Evolutionary conservation across 345 rosid genomes (phyloP), one percentile per base, ranked within the genome.

Genomic region (Arabis alpina): DNA sequence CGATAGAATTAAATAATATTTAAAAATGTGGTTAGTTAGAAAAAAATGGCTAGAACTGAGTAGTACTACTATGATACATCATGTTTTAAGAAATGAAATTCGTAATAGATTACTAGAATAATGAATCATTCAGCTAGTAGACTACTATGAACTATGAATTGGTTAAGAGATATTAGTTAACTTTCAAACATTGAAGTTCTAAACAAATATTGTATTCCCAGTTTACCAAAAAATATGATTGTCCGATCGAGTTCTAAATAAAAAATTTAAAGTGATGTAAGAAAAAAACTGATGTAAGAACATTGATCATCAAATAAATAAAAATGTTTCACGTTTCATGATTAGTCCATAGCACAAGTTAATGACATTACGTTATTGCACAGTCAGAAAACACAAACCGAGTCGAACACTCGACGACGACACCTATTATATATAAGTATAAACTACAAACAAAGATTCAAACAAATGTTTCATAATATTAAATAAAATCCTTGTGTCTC

Each of bases 361-460:
- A 45, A 41, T 61, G 69, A 71, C 40, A 54, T 62, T 45, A 53
- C 8, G 4, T 23, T 44, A 61, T 61, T 44, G 13, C 61, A 61
- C 27, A 47, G 43, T 70, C 52, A 59, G 36, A 68, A 40, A 61
- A 71, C 61, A 61, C 54, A 30, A 49, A 40, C 60, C 23, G 19
- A 60, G 52, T 70, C 42, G 61, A 71, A 71, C 68, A 61, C 68
- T 61, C 54, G 28, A 71, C 28, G 61, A 61, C 43, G 68, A 53
- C 47, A 34, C 16, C 15, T 14, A 36, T 68, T 45, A 43, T 15
- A 32, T 55, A 51, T 25, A 5, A 3, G 40, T 19, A 54, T 47
- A 36, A 36, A 36, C 28, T 10, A 70, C 10, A 6, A 36, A 52
- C 37, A 61, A 42, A 53, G 13, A 36, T 30, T 48, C 6, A 41